Base-by-base conservation (phyloP, 345 rosid species). In the Salix purpurea region DNA sequence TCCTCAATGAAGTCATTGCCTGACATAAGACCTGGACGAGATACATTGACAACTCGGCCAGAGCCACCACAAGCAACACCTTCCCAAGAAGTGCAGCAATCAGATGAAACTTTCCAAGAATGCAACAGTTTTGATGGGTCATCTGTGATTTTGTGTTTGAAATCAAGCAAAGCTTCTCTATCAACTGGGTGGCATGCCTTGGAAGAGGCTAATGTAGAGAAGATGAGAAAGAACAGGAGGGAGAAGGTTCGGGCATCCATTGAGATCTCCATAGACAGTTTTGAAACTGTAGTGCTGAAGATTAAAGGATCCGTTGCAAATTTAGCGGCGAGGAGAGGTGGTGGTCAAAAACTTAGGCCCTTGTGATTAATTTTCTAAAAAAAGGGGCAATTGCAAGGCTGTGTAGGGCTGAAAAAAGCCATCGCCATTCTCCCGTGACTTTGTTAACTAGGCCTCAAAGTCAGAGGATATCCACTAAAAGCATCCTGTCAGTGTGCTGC, bases 71-170 rank as follows among this genome's bases (percentile, higher is more conserved):
- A 90, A 0, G 79, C 44, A 7, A 90, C 77, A 12, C 91, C 94
- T 2, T 83, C 84, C 91, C 94, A 87, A 8, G 88, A 12, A 7
- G 69, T 42, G 88, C 91, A 87, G 85, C 94, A 90, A 76, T 87
- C 85, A 0, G 90, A 71, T 42, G 87, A 85, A 67, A 34, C 11
- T 48, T 26, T 73, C 91, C 91, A 87, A 15, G 90, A 88, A 18
- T 14, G 71, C 70, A 88, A 60, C 30, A 87, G 83, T 1, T 76
- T 61, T 37, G 91, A 90, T 0, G 91, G 91, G 85, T 90, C 91
- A 15, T 81, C 75, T 2, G 76, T 83, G 87, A 88, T 87, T 73
- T 54, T 54, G 46, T n/a, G 54, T 80, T 88, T 88, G 88, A 88
- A 88, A 67, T 76, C 83, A 21, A 86, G 90, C 18, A 90, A 79